Evolutionary conservation across 2,329 filamentous ascomycete species (phyloP), one percentile per base, ranked within the genome.

Genomic region (Leptoxyphium fumago): DNA sequence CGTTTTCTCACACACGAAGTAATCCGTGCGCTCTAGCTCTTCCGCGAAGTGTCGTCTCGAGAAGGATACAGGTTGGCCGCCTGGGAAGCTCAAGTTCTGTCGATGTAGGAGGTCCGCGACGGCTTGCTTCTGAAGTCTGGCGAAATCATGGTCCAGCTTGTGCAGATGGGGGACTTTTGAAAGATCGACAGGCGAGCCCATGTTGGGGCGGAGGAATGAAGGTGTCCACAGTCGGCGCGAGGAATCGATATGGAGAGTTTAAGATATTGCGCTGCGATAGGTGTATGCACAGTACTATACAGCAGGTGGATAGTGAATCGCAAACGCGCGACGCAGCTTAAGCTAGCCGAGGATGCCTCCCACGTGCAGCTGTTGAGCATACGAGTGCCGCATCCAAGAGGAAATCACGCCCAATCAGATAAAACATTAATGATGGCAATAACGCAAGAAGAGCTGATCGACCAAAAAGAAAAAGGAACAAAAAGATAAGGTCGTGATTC

Each of bases 1-100:
- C 1, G 89, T 94, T 69, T 98, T 98, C 66, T 98, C 91, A 70
- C 89, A 95, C 51, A 98, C 83, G 61, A 88, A 98, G 69, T 96
- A 98, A 64, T 96, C 91, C 58, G 83, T 73, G 46, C 73, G 72
- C 48, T 81, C 78, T 30, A 98, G 74, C 66, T 93, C 87, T n/a
- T 78, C 68, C 13, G 32, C 32, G 9, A 96, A 65, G 63, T 98
- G 91, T 54, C 77, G 73, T 46, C 82, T 73, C 44, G 84, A 73
- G 61, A 98, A 98, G 58, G 85, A 94, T 51, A 98, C 88, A 11
- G 91, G 91, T 63, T 98, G 91, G 42, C 91, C 89, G 56, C 78
- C 91, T 1, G 91, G 88, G 54, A 98, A 98, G 50, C 67, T 72
- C 18, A 68, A 66, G 52, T 76, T 78, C 43, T 72, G 71, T 53